A percentile compares a stretch with the other conserved stretches of the same genome.
phyloP scores from a whole-genome alignment of 768 basidiomycete species.

The Lentinula boryana region DNA sequence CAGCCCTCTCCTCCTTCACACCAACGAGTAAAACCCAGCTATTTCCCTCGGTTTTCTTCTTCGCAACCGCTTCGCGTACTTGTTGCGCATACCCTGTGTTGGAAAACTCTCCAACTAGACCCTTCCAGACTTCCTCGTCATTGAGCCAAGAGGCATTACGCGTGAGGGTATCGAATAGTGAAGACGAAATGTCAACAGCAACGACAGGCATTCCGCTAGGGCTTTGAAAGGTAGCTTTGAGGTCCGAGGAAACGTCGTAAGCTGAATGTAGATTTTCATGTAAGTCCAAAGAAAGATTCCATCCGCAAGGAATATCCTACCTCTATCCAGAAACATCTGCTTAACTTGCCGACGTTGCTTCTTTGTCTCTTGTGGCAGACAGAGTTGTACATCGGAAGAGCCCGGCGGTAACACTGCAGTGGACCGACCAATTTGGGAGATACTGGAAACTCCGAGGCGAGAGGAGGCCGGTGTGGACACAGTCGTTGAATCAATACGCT shows the following conservation, averaged over 20 bases:
- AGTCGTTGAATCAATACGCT: slow-evolving; percentile 61
- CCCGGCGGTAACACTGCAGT: neutral
- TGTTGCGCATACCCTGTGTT: slow-evolving; percentile 58
- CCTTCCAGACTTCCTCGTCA: slow-evolving; percentile 74
- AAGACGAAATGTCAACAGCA: slow-evolving; percentile 61
- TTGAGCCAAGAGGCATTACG: slow-evolving; percentile 57
- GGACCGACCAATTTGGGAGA: slow-evolving; percentile 27
- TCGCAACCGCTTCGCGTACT: slow-evolving; percentile 59
- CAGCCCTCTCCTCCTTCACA: slow-evolving; percentile 64
- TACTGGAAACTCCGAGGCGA: slow-evolving; percentile 28
- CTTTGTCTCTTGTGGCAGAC: slow-evolving; percentile 63
- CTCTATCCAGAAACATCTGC: slow-evolving; percentile 63
- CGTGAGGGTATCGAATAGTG: slow-evolving; percentile 59
- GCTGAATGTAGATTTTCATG: slow-evolving; percentile 30
- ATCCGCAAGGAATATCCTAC: slow-evolving; percentile 25
- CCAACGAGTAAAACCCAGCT: slow-evolving; percentile 58
- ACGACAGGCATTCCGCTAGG: slow-evolving; percentile 54
- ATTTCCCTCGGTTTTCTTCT: slow-evolving; percentile 59
- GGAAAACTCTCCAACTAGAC: slow-evolving; percentile 49
- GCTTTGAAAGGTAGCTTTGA: slow-evolving; percentile 52
- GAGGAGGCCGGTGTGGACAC: slow-evolving; percentile 47
- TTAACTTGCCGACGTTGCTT: slow-evolving; percentile 71
- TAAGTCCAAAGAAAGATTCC: neutral
- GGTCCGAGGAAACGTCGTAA: slow-evolving; percentile 51
- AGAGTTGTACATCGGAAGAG: slow-evolving; percentile 49